phyloP scores from a whole-genome alignment of 176 grass and related monocot species.

The Oropetium thomaeum region DNA sequence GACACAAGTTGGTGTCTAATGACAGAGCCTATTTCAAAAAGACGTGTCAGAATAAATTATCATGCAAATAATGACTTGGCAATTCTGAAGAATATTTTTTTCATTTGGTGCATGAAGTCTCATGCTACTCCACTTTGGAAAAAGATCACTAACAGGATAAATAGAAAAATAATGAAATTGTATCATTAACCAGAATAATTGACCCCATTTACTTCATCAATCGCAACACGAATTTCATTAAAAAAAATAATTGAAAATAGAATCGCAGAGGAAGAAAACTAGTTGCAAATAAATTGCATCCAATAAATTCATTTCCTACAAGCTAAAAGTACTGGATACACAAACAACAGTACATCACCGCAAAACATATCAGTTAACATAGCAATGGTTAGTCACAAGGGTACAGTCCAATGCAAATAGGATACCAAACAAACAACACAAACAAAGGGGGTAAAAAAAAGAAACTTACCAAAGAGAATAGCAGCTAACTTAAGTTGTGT shows the following conservation, averaged over 20 bases:
- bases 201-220: neutral
- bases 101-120: neutral
- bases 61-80: slow-evolving; percentile 5
- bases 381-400: neutral
- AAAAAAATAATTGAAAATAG: neutral
- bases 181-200: neutral
- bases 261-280: neutral
- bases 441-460: neutral
- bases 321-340: neutral
- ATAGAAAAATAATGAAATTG: neutral
- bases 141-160: neutral
- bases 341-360: slow-evolving; percentile 1
- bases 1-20: slow-evolving; percentile 93
- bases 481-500: slow-evolving; percentile 82
- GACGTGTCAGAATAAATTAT: slow-evolving; percentile 16
- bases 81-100: neutral
- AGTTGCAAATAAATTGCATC: slow-evolving; percentile 2
- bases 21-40: slow-evolving; percentile 65
- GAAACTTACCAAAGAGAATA: slow-evolving; percentile 76
- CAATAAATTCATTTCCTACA: neutral
- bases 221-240: neutral
- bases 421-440: slow-evolving; percentile 1
- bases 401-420: slow-evolving; percentile 2
- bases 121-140: neutral
- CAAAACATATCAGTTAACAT: slow-evolving; percentile 19